Evolutionary conservation across 2,329 filamentous ascomycete species (phyloP).

Genomic region (Macrophomina tecta): DNA sequence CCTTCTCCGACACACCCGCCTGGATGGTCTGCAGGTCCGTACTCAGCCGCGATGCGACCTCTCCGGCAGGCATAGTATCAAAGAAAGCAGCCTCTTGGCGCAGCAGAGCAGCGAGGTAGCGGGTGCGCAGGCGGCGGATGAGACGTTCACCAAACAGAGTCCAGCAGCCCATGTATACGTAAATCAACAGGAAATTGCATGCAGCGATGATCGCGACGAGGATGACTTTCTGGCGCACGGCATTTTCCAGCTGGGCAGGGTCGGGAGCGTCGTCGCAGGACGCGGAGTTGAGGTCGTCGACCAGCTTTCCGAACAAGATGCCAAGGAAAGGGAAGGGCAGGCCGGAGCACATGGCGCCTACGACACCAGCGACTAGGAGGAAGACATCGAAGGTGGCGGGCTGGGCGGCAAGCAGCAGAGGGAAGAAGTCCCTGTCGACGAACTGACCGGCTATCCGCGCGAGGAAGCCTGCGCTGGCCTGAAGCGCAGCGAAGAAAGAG

Average conservation of each 20-base stretch:
- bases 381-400: constrained; percentile 11
- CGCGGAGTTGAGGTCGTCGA: constrained; percentile 23
- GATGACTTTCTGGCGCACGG: constrained; percentile 19
- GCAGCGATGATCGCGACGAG: constrained; percentile 5
- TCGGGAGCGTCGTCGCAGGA: constrained; percentile 18
- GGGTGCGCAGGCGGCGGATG: constrained; percentile 10
- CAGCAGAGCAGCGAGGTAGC: constrained; percentile 9
- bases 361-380: constrained; percentile 4
- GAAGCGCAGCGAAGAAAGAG: neutral
- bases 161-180: constrained; percentile 21
- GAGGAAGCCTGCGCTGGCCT: constrained; percentile 4
- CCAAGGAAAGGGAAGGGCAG: constrained; percentile 24
- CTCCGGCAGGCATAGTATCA: constrained; percentile 6
- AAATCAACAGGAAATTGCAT: constrained; percentile 18
- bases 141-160: constrained; percentile 21
- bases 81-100: constrained; percentile 19
- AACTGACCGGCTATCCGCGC: neutral
- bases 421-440: constrained; percentile 23
- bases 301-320: constrained; percentile 23
- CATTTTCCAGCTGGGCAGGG: constrained; percentile 1
- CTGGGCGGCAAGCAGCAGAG: constrained; percentile 15
- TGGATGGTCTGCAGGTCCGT: constrained; percentile 25
- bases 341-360: constrained; percentile 16
- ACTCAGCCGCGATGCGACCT: constrained; percentile 8
- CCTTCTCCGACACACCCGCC: constrained; percentile 23